A percentile compares a stretch with the other conserved stretches of the same genome.
phyloP scores from a whole-genome alignment of 2,329 filamentous ascomycete species.

The Colletotrichum tofieldiae region DNA sequence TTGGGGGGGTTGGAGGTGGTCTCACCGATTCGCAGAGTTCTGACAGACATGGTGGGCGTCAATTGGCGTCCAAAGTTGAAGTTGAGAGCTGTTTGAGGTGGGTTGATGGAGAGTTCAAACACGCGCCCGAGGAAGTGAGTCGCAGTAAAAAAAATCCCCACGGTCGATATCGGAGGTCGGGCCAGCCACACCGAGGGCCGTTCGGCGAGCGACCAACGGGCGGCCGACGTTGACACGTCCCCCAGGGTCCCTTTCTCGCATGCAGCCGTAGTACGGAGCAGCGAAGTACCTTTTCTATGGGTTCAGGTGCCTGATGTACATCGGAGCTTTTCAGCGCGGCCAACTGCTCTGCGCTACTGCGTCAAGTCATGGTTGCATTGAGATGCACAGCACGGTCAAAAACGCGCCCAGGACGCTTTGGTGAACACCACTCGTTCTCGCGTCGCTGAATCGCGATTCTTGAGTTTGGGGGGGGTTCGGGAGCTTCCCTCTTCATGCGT shows the following conservation, averaged over 20 bases:
- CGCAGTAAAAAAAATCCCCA: slow-evolving; percentile 36
- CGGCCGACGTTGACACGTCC: slow-evolving; percentile 12
- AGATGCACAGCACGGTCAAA: not conserved
- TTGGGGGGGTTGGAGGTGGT: not conserved
- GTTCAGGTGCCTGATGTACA: not conserved
- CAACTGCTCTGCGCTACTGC: slow-evolving; percentile 21
- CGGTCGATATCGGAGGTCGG: slow-evolving; percentile 43
- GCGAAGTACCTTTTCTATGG: not conserved
- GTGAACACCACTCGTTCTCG: not conserved
- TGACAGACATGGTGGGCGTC: slow-evolving; percentile 55
- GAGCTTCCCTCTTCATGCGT: not conserved
- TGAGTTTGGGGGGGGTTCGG: not conserved
- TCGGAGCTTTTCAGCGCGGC: slow-evolving; percentile 18
- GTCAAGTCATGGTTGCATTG: slow-evolving; percentile 11
- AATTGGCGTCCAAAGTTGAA: slow-evolving; percentile 33
- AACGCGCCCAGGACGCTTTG: not conserved
- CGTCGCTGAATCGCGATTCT: too few species aligned
- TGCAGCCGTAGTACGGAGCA: not conserved
- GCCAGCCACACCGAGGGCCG: slow-evolving; percentile 39
- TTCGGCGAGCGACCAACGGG: slow-evolving; percentile 39
- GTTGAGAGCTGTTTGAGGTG: slow-evolving; percentile 18
- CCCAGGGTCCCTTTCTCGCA: not conserved
- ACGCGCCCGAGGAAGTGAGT: slow-evolving; percentile 6
- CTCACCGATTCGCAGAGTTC: slow-evolving; percentile 60
- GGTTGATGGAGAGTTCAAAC: not conserved